Evolutionary conservation across 2,329 filamentous ascomycete species (phyloP).

Genomic region (Aspergillus texensis): DNA sequence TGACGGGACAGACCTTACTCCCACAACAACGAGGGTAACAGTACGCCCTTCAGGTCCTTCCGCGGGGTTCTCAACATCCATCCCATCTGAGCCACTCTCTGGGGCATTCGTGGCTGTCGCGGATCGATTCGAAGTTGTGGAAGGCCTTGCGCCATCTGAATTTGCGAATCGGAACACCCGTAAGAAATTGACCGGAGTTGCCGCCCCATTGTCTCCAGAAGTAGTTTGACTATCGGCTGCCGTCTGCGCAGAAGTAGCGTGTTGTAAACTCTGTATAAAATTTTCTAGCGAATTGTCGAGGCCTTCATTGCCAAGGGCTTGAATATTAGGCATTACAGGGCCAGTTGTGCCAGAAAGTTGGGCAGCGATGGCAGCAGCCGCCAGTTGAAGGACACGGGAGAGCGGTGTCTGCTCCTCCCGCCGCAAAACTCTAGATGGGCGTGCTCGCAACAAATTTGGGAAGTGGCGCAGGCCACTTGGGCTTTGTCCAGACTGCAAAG

Average conservation of each 20-base stretch:
- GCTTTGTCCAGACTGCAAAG: conserved; percentile 31
- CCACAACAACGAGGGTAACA: conserved; percentile 70
- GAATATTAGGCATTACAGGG: conserved; percentile 57
- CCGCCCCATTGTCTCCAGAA: conserved; percentile 43
- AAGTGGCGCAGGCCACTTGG: conserved; percentile 41
- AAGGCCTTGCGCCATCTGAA: conserved; percentile 39
- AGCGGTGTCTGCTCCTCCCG: conserved; percentile 65
- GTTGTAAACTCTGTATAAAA: conserved; percentile 65
- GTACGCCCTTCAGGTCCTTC: conserved; percentile 57
- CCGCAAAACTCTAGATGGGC: conserved; percentile 56
- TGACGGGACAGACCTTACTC: conserved; percentile 66
- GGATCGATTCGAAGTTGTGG: conserved; percentile 26
- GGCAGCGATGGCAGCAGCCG: conserved; percentile 65
- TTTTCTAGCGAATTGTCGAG: conserved; percentile 65
- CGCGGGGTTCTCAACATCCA: conserved; percentile 44
- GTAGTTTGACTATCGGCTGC: conserved; percentile 38
- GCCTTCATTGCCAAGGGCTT: conserved; percentile 56
- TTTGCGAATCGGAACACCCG: conserved; percentile 69
- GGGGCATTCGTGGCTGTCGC: conserved; percentile 28
- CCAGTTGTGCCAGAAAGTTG: conserved; percentile 65
- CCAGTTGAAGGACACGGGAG: conserved; percentile 63
- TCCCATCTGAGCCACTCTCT: conserved; percentile 33
- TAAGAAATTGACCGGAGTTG: conserved; percentile 67
- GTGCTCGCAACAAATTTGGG: conserved; percentile 51
- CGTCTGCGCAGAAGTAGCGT: conserved; percentile 61